A percentile compares a stretch with the other conserved stretches of the same genome.
These are phyloP conservation scores for Myriosclerotinia curreyana DNA, from an alignment of 2,329 filamentous ascomycete species.

Conservation along the genomic window DNA sequence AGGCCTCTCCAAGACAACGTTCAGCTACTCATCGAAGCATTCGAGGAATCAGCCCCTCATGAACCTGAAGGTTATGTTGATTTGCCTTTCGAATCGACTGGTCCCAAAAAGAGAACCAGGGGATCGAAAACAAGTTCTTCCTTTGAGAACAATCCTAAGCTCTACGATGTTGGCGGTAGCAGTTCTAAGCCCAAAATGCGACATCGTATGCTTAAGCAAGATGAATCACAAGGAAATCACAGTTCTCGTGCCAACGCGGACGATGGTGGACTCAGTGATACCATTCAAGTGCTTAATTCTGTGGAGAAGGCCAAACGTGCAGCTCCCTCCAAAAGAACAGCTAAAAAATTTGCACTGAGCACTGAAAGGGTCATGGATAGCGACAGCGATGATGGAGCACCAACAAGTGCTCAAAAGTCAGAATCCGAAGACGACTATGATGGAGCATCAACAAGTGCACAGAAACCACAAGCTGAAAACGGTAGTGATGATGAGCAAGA, in stretches of 20 bases:
- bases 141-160: slow-evolving; percentile 7
- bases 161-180: slow-evolving; percentile 2
- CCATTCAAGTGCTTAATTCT: slow-evolving; percentile 1
- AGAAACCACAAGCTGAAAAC: slow-evolving; percentile 1
- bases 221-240: background rate
- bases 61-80: slow-evolving; percentile 28
- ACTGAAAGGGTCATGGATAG: slow-evolving; percentile 19
- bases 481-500: background rate
- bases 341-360: slow-evolving; percentile 14
- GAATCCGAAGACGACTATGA: slow-evolving; percentile 3
- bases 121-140: background rate
- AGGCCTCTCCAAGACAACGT: slow-evolving; percentile 37
- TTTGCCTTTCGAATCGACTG: slow-evolving; percentile 15
- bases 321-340: background rate
- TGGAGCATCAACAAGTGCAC: slow-evolving; percentile 16
- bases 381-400: slow-evolving; percentile 15
- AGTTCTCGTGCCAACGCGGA: background rate
- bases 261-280: background rate
- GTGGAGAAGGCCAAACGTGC: slow-evolving; percentile 4
- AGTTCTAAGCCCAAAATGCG: slow-evolving; percentile 17
- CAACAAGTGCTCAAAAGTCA: slow-evolving; percentile 19
- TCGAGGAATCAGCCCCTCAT: slow-evolving; percentile 30
- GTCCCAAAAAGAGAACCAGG: background rate
- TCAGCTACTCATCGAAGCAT: slow-evolving; percentile 31
- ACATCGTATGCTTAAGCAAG: slow-evolving; percentile 13